Conservation (phyloP, 2,329 filamentous ascomycete species). For the Aspergillus awamori region DNA sequence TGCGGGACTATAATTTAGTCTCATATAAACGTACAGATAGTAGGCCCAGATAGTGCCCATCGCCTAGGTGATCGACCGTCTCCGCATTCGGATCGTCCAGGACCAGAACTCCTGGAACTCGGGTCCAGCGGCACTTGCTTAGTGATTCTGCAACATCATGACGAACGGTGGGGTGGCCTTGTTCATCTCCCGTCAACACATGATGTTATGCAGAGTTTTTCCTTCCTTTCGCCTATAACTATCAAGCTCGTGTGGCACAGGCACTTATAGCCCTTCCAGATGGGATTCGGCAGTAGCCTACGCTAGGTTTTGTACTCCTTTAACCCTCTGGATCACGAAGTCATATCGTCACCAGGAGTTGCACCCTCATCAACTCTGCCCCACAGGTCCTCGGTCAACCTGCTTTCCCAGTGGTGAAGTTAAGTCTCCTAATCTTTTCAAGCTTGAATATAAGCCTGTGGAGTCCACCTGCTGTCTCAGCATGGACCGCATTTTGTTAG, state of each 20-base stretch:
- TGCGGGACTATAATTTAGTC: constrained; percentile 8
- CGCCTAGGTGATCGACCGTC: constrained; percentile 13
- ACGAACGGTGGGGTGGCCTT: constrained; percentile 21
- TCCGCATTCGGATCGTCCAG: constrained; percentile 11
- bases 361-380: background rate
- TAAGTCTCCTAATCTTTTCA: too few relatives aligned
- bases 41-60: constrained; percentile 15
- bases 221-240: background rate
- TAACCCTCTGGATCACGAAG: background rate
- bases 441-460: too few relatives aligned
- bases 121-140: constrained; percentile 10
- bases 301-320: background rate
- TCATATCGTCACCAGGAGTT: background rate
- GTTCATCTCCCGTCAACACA: background rate
- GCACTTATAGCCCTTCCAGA: background rate
- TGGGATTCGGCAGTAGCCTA: background rate
- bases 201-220: constrained; percentile 2
- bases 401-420: too few relatives aligned
- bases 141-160: constrained; percentile 17
- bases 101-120: constrained; percentile 10
- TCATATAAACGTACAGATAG: constrained; percentile 7
- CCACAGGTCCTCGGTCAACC: background rate
- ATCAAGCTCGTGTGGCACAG: too few relatives aligned
- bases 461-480: too few relatives aligned
- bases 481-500: too few relatives aligned